Evolutionary conservation across 2,329 filamentous ascomycete genomes (phyloP), one percentile per base, ranked within the genome.

Genomic region (Cryoendolithus antarcticus): DNA sequence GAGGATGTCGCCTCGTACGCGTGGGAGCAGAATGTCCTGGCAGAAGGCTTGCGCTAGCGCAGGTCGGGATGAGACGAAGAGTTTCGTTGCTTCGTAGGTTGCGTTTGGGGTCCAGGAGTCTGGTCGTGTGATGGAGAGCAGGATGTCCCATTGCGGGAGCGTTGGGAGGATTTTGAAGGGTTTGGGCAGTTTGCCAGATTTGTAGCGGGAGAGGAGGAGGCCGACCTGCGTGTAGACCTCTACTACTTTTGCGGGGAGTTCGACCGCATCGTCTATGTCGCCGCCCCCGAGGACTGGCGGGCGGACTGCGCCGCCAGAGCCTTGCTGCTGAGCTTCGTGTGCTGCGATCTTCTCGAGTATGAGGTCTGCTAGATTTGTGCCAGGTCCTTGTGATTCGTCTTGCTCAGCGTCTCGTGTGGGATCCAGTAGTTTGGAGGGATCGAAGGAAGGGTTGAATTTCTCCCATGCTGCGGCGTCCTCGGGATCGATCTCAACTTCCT

Each of bases 121-220:
- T 4, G 89, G 88, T 24, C 78, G 74, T n/a, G 86, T 93, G 40
- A 93, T 75, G 47, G 79, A 71, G 50, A 94, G 75, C 30, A 94
- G 82, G 12, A 86, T 82, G 57, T 91, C 84, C 86, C 88, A 96
- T 53, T 91, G 77, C 6, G 86, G 86, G 9, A 96, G 76, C 1
- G 86, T 88, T 2, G 91, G 91, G 6, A 98, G 73, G 48, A 96
- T 86, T 64, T 96, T 96, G 72, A 98, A 93, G 1, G 89, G 89
- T 63, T 98, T 98, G 12, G 91, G 91, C 27, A 98, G 72, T 49
- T 89, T 89, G n/a, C 91, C 91, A 9, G 83, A 89, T 64, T 93
- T 94, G 69, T 94, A 96, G 48, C 89, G 77, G 19, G 85, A 86
- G 43, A 98, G 72, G 44, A 96, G 81, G 49, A 88, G 70, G 44